phyloP scores from a whole-genome alignment of 2,329 filamentous ascomycete species.

The Paraphaeosphaeria sporulosa region DNA sequence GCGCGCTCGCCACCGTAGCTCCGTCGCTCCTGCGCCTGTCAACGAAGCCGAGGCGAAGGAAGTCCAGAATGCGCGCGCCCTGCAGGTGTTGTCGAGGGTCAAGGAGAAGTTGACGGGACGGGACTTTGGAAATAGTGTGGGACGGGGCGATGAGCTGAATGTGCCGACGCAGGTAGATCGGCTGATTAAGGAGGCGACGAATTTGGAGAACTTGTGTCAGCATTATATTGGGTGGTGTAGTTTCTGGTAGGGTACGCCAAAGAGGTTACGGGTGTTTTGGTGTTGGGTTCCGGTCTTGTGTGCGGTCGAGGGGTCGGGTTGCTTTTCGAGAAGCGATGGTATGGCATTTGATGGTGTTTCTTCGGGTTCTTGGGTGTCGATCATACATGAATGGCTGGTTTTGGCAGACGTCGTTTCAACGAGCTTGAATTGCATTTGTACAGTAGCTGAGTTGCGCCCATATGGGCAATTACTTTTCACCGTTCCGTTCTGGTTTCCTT shows the following conservation, averaged over 20 bases:
- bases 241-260: slow-evolving; percentile 75
- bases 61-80: slow-evolving; percentile 88
- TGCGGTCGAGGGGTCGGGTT: too few species aligned
- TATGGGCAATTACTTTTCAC: too few species aligned
- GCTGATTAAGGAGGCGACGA: slow-evolving; percentile 92
- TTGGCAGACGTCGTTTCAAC: too few species aligned
- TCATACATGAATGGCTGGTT: too few species aligned
- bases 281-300: too few species aligned
- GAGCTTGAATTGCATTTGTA: too few species aligned
- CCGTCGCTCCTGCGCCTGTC: slow-evolving; percentile 36
- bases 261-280: too few species aligned
- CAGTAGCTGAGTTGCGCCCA: too few species aligned
- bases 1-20: slow-evolving; percentile 47
- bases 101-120: slow-evolving; percentile 94
- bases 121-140: slow-evolving; percentile 79
- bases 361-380: too few species aligned
- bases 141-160: slow-evolving; percentile 72
- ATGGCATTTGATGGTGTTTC: too few species aligned
- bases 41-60: slow-evolving; percentile 65
- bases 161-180: slow-evolving; percentile 92
- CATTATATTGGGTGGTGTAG: slow-evolving; percentile 99
- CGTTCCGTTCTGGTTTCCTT: too few species aligned
- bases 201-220: slow-evolving; percentile 96
- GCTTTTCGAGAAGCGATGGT: too few species aligned
- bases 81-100: slow-evolving; percentile 90